Conservation (phyloP, 768 basidiomycete genomes). For the Xanthoconium stramineum region DNA sequence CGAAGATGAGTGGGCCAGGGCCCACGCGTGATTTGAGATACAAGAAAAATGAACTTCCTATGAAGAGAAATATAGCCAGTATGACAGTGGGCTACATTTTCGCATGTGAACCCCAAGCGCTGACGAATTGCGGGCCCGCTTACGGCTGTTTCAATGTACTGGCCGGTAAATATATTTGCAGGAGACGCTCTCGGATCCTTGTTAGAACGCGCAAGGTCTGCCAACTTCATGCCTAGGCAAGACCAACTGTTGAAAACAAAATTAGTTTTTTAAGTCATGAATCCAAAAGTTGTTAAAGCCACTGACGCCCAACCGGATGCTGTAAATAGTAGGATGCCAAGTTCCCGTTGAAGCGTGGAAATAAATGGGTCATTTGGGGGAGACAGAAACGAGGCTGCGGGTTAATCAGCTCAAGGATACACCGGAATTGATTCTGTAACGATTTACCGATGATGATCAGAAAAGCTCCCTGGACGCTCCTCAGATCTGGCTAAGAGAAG, state of each 20-base stretch:
- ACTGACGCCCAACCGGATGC: constrained; percentile 59
- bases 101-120: neutral
- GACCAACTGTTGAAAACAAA: constrained; percentile 48
- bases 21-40: constrained; percentile 59
- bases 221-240: constrained; percentile 62
- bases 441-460: constrained; percentile 56
- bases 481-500: neutral
- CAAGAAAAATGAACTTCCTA: constrained; percentile 54
- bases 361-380: constrained; percentile 69
- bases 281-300: neutral
- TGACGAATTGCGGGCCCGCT: neutral
- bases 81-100: constrained; percentile 52
- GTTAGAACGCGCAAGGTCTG: constrained; percentile 51
- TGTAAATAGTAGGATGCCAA: constrained; percentile 49
- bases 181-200: constrained; percentile 38
- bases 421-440: neutral
- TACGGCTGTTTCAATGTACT: constrained; percentile 53
- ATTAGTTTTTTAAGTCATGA: neutral
- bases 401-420: neutral
- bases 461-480: constrained; percentile 51
- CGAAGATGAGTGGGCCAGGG: constrained; percentile 60
- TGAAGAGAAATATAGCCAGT: constrained; percentile 57
- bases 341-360: constrained; percentile 63
- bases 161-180: constrained; percentile 42
- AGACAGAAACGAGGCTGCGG: constrained; percentile 57